Conservation (phyloP, 768 basidiomycete genomes). For the Paxillus rubicundulus region DNA sequence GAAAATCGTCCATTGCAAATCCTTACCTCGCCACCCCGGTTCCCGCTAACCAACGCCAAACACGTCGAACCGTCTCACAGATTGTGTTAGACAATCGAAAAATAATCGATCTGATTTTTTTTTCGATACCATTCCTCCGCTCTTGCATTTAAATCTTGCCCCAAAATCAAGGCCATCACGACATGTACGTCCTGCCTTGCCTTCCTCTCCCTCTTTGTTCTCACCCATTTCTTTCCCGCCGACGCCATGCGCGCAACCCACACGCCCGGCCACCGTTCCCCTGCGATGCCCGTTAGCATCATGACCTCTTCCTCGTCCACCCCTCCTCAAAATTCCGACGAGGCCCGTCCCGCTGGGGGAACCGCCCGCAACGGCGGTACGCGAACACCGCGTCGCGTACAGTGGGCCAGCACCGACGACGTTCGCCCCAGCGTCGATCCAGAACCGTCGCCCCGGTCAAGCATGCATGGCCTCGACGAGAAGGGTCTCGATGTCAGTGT, state of each 20-base stretch:
- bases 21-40: not conserved
- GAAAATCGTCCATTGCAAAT: not conserved
- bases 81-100: not conserved
- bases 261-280: slow-evolving; percentile 5
- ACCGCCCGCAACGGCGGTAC: slow-evolving; percentile 26
- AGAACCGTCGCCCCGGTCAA: slow-evolving; percentile 7
- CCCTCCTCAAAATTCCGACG: slow-evolving; percentile 4
- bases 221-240: not conserved
- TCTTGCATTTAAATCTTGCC: not conserved
- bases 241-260: not conserved
- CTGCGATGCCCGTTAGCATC: slow-evolving; percentile 8
- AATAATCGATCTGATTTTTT: not conserved
- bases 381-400: slow-evolving; percentile 52
- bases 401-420: slow-evolving; percentile 43
- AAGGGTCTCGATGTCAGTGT: slow-evolving; percentile 49
- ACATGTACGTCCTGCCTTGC: slow-evolving; percentile 7
- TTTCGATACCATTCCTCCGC: not conserved
- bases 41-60: not conserved
- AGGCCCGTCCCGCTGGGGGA: slow-evolving; percentile 16
- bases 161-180: not conserved
- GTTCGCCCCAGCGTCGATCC: slow-evolving; percentile 4
- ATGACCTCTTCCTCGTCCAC: slow-evolving; percentile 15
- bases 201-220: not conserved
- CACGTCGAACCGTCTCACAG: not conserved
- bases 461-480: slow-evolving; percentile 50